Conservation (phyloP, 352 stramenopile species). For the Phytopythium cucurbitacearum region DNA sequence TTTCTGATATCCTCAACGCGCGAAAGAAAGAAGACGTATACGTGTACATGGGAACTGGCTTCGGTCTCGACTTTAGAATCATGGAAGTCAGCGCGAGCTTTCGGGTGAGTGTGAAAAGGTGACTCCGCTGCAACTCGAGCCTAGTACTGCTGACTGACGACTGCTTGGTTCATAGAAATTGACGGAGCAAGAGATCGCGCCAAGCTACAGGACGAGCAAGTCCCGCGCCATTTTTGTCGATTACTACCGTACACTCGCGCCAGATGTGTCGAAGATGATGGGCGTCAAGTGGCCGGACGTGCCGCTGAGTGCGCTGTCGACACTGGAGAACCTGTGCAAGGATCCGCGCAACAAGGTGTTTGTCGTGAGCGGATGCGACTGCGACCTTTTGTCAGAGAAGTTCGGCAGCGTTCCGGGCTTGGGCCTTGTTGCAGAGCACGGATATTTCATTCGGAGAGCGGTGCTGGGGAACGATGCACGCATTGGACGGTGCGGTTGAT, state of each 20-base stretch:
- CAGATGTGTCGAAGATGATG: conserved; percentile 85
- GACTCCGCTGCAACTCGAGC: too few relatives aligned
- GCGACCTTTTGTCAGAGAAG: conserved; percentile 92
- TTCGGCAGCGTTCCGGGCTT: conserved; percentile 94
- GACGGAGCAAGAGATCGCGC: conserved; percentile 53
- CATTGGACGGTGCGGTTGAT: conserved; percentile 34
- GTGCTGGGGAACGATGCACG: conserved; percentile 62
- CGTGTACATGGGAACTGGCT: conserved; percentile 90
- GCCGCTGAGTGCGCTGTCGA: conserved; percentile 57
- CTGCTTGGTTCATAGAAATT: conserved; percentile 45
- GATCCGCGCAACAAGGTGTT: conserved; percentile 97
- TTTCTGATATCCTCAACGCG: conserved; percentile 74
- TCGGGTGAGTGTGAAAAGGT: conserved; percentile 53
- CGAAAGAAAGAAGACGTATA: conserved; percentile 75
- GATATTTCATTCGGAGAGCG: conserved; percentile 92
- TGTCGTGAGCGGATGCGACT: conserved; percentile 96
- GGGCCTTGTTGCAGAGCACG: conserved; percentile 97
- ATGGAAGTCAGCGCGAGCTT: conserved; percentile 94
- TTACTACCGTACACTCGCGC: conserved; percentile 97
- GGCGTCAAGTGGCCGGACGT: conserved; percentile 74
- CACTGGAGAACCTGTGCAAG: conserved; percentile 90
- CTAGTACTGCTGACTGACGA: too few relatives aligned
- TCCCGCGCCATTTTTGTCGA: conserved; percentile 96
- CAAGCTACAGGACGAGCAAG: conserved; percentile 62
- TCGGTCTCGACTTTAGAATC: conserved; percentile 95